Conservation (phyloP, 2,329 filamentous ascomycete species). For the Penicillium sp. region DNA sequence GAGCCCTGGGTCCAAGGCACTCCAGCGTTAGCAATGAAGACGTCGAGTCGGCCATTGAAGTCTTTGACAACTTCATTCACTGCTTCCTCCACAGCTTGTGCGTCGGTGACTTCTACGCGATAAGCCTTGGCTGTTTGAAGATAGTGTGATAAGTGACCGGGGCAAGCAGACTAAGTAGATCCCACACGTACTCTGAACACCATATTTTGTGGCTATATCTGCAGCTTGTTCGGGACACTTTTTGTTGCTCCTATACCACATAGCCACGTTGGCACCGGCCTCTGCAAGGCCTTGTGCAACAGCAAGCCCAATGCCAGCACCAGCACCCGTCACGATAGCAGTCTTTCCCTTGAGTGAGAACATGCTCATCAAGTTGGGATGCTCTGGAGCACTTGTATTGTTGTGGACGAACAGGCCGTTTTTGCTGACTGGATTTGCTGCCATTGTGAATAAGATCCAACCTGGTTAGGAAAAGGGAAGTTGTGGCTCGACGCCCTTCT, state of each 20-base stretch:
- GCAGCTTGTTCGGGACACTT: slow-evolving; percentile 63
- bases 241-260: slow-evolving; percentile 72
- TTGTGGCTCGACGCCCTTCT: not conserved
- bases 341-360: slow-evolving; percentile 71
- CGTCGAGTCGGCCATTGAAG: slow-evolving; percentile 72
- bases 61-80: slow-evolving; percentile 54
- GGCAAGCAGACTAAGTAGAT: not conserved
- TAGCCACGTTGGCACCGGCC: slow-evolving; percentile 69
- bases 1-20: slow-evolving; percentile 71
- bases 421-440: slow-evolving; percentile 35
- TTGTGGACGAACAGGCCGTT: slow-evolving; percentile 59
- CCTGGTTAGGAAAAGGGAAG: not conserved
- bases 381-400: slow-evolving; percentile 52
- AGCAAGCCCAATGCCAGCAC: slow-evolving; percentile 67
- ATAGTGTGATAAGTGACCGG: slow-evolving; percentile 5
- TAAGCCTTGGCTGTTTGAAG: slow-evolving; percentile 49
- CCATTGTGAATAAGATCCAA: slow-evolving; percentile 27
- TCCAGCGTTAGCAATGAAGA: slow-evolving; percentile 78
- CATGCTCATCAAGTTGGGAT: slow-evolving; percentile 59
- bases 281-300: slow-evolving; percentile 67
- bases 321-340: slow-evolving; percentile 69
- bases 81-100: slow-evolving; percentile 43
- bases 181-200: slow-evolving; percentile 56
- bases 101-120: slow-evolving; percentile 49
- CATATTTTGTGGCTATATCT: slow-evolving; percentile 65